Evolutionary conservation across 129 eudicot genomes (phyloP).

Genomic region (Helianthus tuberosus): DNA sequence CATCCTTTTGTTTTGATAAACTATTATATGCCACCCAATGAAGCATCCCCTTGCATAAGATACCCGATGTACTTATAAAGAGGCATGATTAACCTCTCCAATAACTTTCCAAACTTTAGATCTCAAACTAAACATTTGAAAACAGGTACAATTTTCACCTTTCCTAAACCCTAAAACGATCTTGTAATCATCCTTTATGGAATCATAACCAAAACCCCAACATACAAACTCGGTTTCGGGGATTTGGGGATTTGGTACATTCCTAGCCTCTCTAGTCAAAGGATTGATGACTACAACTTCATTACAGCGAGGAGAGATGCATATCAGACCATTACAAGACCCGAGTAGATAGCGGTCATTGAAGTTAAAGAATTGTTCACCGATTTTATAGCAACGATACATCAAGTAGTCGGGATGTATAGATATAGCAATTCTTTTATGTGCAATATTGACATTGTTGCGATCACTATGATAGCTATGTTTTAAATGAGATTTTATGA

Average conservation of each 20-base stretch:
- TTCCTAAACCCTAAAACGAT: slow-evolving; percentile 11
- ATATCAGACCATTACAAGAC: slow-evolving; percentile 28
- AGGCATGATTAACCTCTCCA: slow-evolving; percentile 6
- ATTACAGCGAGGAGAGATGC: neutral
- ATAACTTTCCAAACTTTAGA: slow-evolving; percentile 21
- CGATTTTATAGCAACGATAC: neutral
- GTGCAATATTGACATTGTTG: neutral
- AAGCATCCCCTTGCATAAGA: slow-evolving; percentile 17
- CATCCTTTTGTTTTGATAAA: slow-evolving; percentile 1
- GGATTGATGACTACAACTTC: slow-evolving; percentile 24
- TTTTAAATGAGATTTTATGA: slow-evolving; percentile 14
- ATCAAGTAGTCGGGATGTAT: neutral
- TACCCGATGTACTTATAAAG: neutral
- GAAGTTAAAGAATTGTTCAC: neutral
- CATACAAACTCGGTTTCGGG: neutral
- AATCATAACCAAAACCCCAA: slow-evolving; percentile 32
- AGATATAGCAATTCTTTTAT: slow-evolving; percentile 8
- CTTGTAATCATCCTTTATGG: slow-evolving; percentile 30
- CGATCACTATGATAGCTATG: slow-evolving; percentile 16
- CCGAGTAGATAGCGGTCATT: slow-evolving; percentile 18
- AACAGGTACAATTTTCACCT: neutral
- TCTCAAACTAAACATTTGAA: slow-evolving; percentile 27
- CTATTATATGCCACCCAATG: slow-evolving; percentile 16
- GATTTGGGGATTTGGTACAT: slow-evolving; percentile 6
- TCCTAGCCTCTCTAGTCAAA: slow-evolving; percentile 25